phyloP scores from a whole-genome alignment of 148 eudicot genomes.

The Mesembryanthemum crystallinum region DNA sequence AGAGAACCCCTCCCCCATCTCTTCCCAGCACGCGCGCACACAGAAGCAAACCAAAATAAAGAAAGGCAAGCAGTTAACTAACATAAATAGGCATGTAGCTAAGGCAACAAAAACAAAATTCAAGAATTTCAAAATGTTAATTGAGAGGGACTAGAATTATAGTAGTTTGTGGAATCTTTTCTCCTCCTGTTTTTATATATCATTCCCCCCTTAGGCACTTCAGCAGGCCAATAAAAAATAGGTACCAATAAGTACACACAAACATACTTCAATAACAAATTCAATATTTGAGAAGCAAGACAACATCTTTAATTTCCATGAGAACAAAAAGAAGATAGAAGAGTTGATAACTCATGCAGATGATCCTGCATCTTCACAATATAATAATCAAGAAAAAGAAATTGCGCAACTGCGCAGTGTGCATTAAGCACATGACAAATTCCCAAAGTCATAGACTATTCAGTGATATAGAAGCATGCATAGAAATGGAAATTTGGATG shows the following conservation, averaged over 20 bases:
- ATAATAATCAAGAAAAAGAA: neutral
- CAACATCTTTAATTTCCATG: neutral
- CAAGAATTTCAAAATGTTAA: neutral
- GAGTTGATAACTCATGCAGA: neutral
- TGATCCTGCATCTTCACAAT: neutral
- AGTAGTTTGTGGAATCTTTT: neutral
- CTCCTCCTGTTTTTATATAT: neutral
- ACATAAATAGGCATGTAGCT: neutral
- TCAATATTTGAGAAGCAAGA: neutral
- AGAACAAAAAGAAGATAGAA: neutral
- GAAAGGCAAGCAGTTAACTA: neutral
- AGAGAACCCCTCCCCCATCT: neutral
- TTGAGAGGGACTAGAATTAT: neutral
- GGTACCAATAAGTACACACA: neutral
- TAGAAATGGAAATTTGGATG: neutral
- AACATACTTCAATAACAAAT: neutral
- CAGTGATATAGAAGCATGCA: neutral
- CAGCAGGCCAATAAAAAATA: neutral
- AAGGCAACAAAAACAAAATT: constrained; percentile 1
- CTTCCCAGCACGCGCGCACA: neutral
- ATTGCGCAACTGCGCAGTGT: no score
- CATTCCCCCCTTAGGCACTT: neutral
- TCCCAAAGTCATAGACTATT: neutral
- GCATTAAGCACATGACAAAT: no score
- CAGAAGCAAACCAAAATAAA: neutral